Base-by-base conservation (phyloP, 257 asterid genomes). In the Solanum bukasovii region DNA sequence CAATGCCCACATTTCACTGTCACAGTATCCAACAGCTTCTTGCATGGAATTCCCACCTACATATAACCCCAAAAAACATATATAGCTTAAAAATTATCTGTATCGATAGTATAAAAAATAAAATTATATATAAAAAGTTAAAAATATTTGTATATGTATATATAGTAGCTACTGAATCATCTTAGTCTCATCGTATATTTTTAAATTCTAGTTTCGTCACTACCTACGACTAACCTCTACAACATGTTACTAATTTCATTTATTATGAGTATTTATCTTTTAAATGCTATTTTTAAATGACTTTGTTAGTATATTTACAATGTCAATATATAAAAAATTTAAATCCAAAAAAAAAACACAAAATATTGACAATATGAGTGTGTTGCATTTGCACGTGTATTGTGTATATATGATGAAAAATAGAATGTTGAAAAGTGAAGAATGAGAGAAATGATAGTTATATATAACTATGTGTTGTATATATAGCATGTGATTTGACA, bases 1-100 rank as follows among this genome's bases (percentile, higher is more conserved):
- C 99, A 97, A 81, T 97, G 99, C 77, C 99, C 99, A 83, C 99
- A 97, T 90, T 97, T 97, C 92, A 97, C 99, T 5, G 98, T 97
- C 95, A 97, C 96, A 0, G 99, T 94, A 59, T 97, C 99, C 95
- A 96, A 23, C 94, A 94, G 44, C 91, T 98, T 96, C 96, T 93
- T 96, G 92, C 91, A 92, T 91, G 99, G 99, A 35, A 97, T 96
- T 88, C 96, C 98, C 86, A 97, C 99, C 99, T 97, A 75, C 25
- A 16, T 3, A 75, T 67, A 67, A 6, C 21, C 14, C 2, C 23
- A 23, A 78, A 40, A 7, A 38, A 8, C 40, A 5, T 5, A 46
- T 4, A 11, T 21, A 37, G 7, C 34, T 75, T 42, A 75, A 5
- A 27, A 12, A 1, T 38, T 71, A 71, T 16, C n/a, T 38, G 2